A percentile compares a stretch with the other conserved stretches of the same genome.
These are phyloP conservation scores for Exserohilum turcica DNA, from an alignment of 2,329 filamentous ascomycete genomes.

Conservation along the genomic window DNA sequence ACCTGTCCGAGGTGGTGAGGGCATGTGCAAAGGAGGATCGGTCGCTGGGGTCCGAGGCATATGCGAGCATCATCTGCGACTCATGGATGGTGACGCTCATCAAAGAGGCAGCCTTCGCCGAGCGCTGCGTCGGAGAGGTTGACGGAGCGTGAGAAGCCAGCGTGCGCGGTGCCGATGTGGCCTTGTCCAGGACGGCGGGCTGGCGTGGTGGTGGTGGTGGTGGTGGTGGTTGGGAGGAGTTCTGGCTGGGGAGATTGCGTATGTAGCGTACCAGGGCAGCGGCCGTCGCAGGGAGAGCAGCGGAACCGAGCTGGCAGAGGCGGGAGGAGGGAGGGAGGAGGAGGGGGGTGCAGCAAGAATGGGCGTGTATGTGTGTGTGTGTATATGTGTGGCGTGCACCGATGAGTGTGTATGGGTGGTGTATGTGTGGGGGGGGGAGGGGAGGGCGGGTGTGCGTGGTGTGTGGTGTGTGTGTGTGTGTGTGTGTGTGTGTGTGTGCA, in stretches of 20 bases:
- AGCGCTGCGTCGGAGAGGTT: slow-evolving; percentile 33
- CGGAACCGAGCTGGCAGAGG: not conserved
- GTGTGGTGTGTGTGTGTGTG: too few species aligned
- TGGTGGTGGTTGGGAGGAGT: slow-evolving; percentile 15
- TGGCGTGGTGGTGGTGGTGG: slow-evolving; percentile 5
- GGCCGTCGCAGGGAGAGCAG: not conserved
- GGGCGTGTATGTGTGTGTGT: slow-evolving; percentile 11
- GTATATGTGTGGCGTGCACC: too few species aligned
- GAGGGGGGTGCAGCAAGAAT: slow-evolving; percentile 21
- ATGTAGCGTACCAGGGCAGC: slow-evolving; percentile 9
- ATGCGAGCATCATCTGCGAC: slow-evolving; percentile 56
- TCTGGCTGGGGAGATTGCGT: slow-evolving; percentile 15
- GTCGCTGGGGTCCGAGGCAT: slow-evolving; percentile 54
- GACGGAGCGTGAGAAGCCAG: slow-evolving; percentile 35
- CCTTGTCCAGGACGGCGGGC: too few species aligned
- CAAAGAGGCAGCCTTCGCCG: slow-evolving; percentile 35
- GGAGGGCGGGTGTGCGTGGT: too few species aligned
- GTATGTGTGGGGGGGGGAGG: too few species aligned
- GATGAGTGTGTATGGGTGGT: slow-evolving; percentile 16
- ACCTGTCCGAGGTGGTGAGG: slow-evolving; percentile 41
- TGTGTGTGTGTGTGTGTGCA: too few species aligned
- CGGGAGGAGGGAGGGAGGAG: slow-evolving; percentile 4
- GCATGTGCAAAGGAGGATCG: slow-evolving; percentile 32
- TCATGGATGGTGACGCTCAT: slow-evolving; percentile 43
- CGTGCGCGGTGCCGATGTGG: slow-evolving; percentile 13